These are phyloP conservation scores for Cornus florida DNA, from an alignment of 148 eudicot species.

Conservation along the genomic window DNA sequence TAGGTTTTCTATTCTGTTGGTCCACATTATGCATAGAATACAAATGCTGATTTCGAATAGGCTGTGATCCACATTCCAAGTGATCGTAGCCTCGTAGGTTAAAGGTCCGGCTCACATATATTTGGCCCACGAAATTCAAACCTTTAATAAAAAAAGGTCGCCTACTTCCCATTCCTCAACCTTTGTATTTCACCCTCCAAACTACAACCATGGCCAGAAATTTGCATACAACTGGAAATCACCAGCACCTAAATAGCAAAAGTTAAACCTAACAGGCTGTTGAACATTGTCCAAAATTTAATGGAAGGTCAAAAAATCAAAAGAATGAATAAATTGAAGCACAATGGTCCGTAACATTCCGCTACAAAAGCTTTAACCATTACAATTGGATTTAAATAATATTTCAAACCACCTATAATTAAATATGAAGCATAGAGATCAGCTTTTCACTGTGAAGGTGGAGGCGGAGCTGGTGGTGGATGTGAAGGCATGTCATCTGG, in stretches of 20 bases:
- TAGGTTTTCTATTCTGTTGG: no score
- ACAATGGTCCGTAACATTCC: slow-evolving; percentile 1
- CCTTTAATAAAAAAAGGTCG: no score
- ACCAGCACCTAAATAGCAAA: neutral
- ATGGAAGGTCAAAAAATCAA: neutral
- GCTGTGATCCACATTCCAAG: no score
- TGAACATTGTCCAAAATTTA: neutral
- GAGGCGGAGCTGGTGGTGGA: slow-evolving; percentile 10
- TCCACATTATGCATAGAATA: no score
- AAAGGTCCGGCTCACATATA: no score
- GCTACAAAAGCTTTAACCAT: slow-evolving; percentile 18
- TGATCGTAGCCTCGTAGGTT: no score
- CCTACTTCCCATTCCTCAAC: no score
- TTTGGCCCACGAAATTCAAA: no score
- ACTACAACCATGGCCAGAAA: neutral
- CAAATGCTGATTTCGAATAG: no score
- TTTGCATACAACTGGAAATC: neutral
- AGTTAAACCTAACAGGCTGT: neutral
- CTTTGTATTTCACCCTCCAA: no score
- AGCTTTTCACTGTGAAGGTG: slow-evolving; percentile 18
- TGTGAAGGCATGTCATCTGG: slow-evolving; percentile 37
- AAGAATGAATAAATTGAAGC: slow-evolving; percentile 18
- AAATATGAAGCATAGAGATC: neutral
- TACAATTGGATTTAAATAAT: slow-evolving; percentile 7
- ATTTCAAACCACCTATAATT: neutral